phyloP scores from a whole-genome alignment of 345 rosid species.

The Citrus australasica region DNA sequence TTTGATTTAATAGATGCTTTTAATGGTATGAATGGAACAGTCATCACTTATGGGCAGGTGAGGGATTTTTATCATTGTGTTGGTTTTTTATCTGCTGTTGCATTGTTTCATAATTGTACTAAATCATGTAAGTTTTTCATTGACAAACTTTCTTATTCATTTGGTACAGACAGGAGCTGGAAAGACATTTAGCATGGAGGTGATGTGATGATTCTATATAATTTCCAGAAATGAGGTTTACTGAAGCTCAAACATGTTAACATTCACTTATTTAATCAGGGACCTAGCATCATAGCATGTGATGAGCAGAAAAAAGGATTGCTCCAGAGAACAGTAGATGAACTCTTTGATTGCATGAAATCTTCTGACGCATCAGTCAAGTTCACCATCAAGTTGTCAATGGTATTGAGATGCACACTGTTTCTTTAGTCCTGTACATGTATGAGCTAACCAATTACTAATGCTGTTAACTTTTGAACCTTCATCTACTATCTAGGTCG shows the following conservation, averaged over 20 bases:
- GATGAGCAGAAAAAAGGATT: constrained; percentile 67
- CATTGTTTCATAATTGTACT: background rate
- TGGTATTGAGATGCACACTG: constrained; percentile 43
- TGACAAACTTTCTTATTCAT: constrained; percentile 4
- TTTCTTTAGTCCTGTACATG: background rate
- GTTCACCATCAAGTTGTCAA: constrained; percentile 61
- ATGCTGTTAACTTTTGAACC: background rate
- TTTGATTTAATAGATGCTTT: constrained; percentile 48
- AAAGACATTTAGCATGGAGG: constrained; percentile 93
- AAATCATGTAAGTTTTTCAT: background rate
- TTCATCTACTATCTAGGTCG: constrained; percentile 48
- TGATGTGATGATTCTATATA: constrained; percentile 10
- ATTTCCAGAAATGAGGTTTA: background rate
- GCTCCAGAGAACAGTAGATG: constrained; percentile 69
- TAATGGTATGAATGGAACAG: constrained; percentile 67
- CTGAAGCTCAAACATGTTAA: constrained; percentile 1
- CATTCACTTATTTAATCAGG: constrained; percentile 41
- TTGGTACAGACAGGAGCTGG: constrained; percentile 86
- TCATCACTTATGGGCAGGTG: constrained; percentile 91
- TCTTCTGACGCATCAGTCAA: constrained; percentile 44
- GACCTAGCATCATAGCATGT: constrained; percentile 47
- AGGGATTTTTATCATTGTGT: background rate
- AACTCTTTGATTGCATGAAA: constrained; percentile 49
- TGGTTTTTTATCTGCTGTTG: background rate
- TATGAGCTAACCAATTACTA: constrained; percentile 1